phyloP scores from a whole-genome alignment of 768 basidiomycete genomes.

The Sarcodon aspratus region DNA sequence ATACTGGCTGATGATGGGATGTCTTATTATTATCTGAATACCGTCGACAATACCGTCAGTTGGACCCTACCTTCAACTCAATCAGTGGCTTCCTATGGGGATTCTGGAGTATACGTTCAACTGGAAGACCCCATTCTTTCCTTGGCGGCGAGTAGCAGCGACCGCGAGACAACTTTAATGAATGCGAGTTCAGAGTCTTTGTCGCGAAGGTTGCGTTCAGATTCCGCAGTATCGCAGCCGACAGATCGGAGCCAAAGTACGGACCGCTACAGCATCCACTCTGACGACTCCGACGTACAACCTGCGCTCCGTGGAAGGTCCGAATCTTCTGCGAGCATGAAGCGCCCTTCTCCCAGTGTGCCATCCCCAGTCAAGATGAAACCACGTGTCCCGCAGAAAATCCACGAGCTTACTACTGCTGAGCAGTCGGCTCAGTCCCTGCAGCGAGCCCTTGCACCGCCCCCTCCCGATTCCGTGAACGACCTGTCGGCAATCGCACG shows the following conservation, averaged over 20 bases:
- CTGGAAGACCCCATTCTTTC: constrained; percentile 1
- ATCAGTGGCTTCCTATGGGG: not conserved
- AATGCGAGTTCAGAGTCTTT: not conserved
- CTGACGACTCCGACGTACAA: constrained; percentile 70
- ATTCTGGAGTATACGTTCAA: too few species aligned
- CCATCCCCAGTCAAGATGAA: constrained; percentile 57
- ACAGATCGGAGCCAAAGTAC: constrained; percentile 19
- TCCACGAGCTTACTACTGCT: constrained; percentile 49
- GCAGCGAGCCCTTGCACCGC: constrained; percentile 46
- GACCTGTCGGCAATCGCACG: constrained; percentile 51
- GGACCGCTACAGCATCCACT: constrained; percentile 54
- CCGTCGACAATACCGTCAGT: constrained; percentile 48
- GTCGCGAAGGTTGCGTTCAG: constrained; percentile 19
- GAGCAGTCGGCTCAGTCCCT: constrained; percentile 58
- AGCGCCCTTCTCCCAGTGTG: constrained; percentile 52
- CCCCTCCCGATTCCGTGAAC: constrained; percentile 45
- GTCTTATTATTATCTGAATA: constrained; percentile 74
- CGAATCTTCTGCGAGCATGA: constrained; percentile 7
- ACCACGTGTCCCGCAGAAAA: constrained; percentile 40
- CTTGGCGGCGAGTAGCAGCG: not conserved
- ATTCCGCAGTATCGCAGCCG: constrained; percentile 21
- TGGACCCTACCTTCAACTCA: constrained; percentile 45
- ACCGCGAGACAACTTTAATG: not conserved
- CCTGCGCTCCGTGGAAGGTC: constrained; percentile 25
- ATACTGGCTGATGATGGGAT: constrained; percentile 74